Evolutionary conservation across 305 asterid species (phyloP).

Genomic region (Petunia hybrid): DNA sequence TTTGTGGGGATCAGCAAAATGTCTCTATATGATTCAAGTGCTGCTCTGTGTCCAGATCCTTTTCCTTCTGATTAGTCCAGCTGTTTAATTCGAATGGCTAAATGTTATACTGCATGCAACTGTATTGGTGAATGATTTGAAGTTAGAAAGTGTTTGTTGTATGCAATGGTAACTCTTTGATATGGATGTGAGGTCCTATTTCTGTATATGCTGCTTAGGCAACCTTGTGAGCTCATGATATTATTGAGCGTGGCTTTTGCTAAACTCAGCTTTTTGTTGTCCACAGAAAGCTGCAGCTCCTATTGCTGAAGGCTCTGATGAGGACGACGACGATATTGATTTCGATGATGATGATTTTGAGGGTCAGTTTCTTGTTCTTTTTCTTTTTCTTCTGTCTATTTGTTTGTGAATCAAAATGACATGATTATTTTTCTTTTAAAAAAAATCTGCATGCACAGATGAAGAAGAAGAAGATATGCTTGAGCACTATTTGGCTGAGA

Average conservation of each 20-base stretch:
- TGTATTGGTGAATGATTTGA: not conserved
- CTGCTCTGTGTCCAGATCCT: not conserved
- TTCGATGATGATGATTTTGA: conserved; percentile 91
- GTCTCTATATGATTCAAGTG: not conserved
- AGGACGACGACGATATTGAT: conserved; percentile 82
- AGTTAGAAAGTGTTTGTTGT: not conserved
- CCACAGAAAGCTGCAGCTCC: conserved; percentile 73
- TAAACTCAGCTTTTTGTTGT: conserved; percentile 25
- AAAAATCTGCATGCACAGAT: conserved; percentile 33
- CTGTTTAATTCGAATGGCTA: not conserved
- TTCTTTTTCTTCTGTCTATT: not conserved
- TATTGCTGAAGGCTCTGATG: conserved; percentile 76
- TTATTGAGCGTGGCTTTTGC: not conserved
- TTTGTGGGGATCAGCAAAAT: not conserved
- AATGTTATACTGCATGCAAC: conserved; percentile 2
- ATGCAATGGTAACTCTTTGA: conserved; percentile 7
- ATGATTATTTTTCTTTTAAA: not conserved
- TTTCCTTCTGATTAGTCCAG: conserved; percentile 8
- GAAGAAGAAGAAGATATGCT: conserved; percentile 97
- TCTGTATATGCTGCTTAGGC: conserved; percentile 8
- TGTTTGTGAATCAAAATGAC: not conserved
- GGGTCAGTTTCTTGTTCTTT: conserved; percentile 51
- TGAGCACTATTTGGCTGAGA: conserved; percentile 94
- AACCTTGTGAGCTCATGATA: not conserved
- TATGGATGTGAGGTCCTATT: not conserved